Percentiles rank a stretch among this genome's conserved stretches.
These are phyloP conservation scores for Hyparrhenia diplandra DNA, from an alignment of 176 grass and related monocot genomes.

Conservation along the genomic window DNA sequence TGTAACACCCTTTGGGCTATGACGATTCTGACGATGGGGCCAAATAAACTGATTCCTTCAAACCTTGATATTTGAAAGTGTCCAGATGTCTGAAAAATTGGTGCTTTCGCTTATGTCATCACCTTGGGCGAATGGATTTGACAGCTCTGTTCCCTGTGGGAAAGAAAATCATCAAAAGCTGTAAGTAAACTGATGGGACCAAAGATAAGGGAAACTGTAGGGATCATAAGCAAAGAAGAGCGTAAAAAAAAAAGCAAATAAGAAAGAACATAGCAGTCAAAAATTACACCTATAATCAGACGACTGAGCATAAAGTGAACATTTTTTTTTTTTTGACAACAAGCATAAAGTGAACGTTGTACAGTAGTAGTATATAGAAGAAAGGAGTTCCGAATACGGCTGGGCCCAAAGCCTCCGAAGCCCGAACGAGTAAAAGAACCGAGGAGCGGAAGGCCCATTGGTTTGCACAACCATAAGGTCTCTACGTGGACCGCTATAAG, in stretches of 20 bases:
- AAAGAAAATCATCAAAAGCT: neutral
- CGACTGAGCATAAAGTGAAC: neutral
- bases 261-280: neutral
- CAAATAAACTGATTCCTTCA: neutral
- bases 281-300: neutral
- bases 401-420: too few species aligned
- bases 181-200: neutral
- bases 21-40: neutral
- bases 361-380: too few species aligned
- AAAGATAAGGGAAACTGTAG: neutral
- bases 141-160: constrained; percentile 61
- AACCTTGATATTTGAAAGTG: constrained; percentile 62
- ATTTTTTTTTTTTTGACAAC: too few species aligned
- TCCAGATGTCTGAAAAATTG: constrained; percentile 62
- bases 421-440: neutral
- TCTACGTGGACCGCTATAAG: too few species aligned
- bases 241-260: too few species aligned
- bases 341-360: too few species aligned
- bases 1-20: neutral
- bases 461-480: too few species aligned
- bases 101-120: constrained; percentile 58
- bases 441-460: neutral
- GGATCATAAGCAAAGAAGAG: neutral
- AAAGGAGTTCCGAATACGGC: too few species aligned
- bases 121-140: constrained; percentile 49